phyloP scores from a whole-genome alignment of 2,329 filamentous ascomycete species.

The Hypoxylon sp. region DNA sequence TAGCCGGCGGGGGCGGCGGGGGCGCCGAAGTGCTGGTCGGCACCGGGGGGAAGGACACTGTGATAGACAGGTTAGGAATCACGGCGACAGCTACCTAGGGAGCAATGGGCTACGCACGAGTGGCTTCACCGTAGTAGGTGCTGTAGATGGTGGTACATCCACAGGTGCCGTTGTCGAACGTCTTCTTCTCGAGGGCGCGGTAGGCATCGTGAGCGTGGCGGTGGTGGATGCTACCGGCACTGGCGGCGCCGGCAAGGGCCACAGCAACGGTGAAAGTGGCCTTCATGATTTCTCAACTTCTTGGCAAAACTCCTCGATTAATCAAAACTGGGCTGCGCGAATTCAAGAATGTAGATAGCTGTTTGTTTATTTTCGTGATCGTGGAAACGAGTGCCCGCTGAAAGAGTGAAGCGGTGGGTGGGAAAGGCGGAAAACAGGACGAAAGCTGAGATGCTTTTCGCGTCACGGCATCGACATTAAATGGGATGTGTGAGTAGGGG shows the following conservation, averaged over 20 bases:
- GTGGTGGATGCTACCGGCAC: conserved; percentile 64
- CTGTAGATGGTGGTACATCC: conserved; percentile 78
- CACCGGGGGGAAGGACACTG: conserved; percentile 52
- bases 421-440: conserved; percentile 56
- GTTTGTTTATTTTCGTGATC: conserved; percentile 43
- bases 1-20: conserved; percentile 34
- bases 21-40: conserved; percentile 38
- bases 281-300: conserved; percentile 71
- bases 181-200: conserved; percentile 58
- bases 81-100: conserved; percentile 7
- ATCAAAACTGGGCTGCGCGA: conserved; percentile 43
- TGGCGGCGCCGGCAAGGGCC: conserved; percentile 64
- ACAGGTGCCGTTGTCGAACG: conserved; percentile 57
- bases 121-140: conserved; percentile 72
- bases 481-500: conserved; percentile 53
- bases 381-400: conserved; percentile 78
- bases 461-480: conserved; percentile 61
- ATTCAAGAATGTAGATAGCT: conserved; percentile 37
- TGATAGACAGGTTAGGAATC: conserved; percentile 14
- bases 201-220: conserved; percentile 68
- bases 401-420: conserved; percentile 84
- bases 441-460: conserved; percentile 58
- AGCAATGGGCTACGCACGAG: conserved; percentile 58
- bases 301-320: conserved; percentile 29
- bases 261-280: conserved; percentile 69